A percentile compares a stretch with the other conserved stretches of the same genome.
Evolutionary conservation across 176 grass and related monocot genomes (phyloP).

Genomic region (Avena insularis): DNA sequence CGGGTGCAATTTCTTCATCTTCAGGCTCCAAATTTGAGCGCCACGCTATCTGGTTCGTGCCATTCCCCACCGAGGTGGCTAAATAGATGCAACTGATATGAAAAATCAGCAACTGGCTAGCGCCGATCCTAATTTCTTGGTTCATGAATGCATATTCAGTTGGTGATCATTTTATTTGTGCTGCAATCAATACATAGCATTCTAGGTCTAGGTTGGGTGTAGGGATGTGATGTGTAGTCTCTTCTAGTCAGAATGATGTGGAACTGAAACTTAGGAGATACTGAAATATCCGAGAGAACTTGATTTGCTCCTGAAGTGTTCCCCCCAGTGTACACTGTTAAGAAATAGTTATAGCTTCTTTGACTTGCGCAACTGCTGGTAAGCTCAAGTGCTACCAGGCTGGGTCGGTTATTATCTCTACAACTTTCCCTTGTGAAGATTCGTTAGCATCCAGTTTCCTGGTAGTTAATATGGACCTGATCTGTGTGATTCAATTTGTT

Average conservation of each 20-base stretch:
- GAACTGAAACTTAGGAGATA: not conserved
- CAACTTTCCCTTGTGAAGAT: not conserved
- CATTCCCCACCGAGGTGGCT: not conserved
- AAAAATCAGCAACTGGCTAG: not conserved
- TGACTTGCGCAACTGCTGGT: not conserved
- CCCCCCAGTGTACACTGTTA: not conserved
- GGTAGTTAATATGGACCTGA: not conserved
- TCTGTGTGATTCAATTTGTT: not conserved
- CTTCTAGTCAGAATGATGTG: not conserved
- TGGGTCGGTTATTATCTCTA: not conserved
- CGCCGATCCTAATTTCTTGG: not conserved
- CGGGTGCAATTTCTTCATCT: not conserved
- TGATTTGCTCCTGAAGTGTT: not conserved
- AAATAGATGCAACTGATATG: constrained; percentile 2
- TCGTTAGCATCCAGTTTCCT: not conserved
- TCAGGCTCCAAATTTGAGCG: not conserved
- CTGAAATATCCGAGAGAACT: not conserved
- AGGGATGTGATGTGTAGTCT: not conserved
- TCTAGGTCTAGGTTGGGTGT: not conserved
- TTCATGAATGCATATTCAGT: not conserved
- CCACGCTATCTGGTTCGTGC: not conserved
- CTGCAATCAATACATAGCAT: not conserved
- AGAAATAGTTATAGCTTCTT: not conserved
- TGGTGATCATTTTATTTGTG: not conserved
- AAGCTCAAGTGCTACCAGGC: not conserved